phyloP scores from a whole-genome alignment of 768 basidiomycete genomes.

The Kwoniella dejecticola region DNA sequence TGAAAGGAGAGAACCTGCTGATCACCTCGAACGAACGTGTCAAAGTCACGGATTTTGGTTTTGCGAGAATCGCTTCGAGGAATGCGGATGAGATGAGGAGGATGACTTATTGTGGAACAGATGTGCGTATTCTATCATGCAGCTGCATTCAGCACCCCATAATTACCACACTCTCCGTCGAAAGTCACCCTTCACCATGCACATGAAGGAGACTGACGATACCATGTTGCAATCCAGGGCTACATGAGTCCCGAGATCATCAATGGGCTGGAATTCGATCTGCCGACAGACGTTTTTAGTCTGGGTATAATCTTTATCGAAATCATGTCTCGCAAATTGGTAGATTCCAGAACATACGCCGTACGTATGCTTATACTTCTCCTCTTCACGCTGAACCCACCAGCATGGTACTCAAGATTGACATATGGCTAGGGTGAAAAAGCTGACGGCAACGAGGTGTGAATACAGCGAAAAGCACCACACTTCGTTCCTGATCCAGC shows the following conservation, averaged over 20 bases:
- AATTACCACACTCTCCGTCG: too few relatives aligned
- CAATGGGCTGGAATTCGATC: constrained; percentile 84
- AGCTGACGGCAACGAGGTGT: too few relatives aligned
- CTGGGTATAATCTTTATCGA: constrained; percentile 77
- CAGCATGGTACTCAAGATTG: too few relatives aligned
- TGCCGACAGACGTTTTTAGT: constrained; percentile 92
- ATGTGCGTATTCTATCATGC: constrained; percentile 48
- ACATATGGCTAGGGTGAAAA: too few relatives aligned
- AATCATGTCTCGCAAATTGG: constrained; percentile 79
- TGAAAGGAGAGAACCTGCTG: constrained; percentile 97
- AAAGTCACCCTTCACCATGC: too few relatives aligned
- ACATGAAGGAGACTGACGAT: too few relatives aligned
- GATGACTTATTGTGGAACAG: constrained; percentile 58
- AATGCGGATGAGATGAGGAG: constrained; percentile 75
- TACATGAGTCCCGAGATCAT: constrained; percentile 98
- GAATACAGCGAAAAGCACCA: constrained; percentile 75
- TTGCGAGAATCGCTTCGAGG: constrained; percentile 88
- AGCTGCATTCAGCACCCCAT: too few relatives aligned
- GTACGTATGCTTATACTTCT: constrained; percentile 27
- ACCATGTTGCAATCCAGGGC: constrained; percentile 60
- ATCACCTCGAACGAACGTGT: constrained; percentile 89
- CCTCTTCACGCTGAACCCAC: too few relatives aligned
- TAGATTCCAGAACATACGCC: constrained; percentile 67
- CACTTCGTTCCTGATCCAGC: constrained; percentile 72
- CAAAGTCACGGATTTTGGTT: constrained; percentile 99